Base-by-base conservation (phyloP, 306 rosid genomes). In the Mimosa bimucronata region DNA sequence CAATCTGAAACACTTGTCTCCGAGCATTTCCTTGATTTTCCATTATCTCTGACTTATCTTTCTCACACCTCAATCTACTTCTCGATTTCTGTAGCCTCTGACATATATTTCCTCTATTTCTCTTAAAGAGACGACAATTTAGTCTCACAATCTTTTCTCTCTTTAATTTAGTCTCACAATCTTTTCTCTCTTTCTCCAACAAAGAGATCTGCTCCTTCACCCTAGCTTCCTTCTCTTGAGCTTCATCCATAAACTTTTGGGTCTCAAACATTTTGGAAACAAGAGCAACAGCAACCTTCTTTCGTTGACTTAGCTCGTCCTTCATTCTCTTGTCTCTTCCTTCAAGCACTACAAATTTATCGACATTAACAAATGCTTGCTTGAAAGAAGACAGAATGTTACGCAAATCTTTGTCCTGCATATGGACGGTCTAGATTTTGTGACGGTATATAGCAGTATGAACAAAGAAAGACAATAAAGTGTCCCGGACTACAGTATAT, bases 371-470 rank as follows among this genome's bases (percentile, higher is more conserved):
- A 46, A 66, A 69, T 21, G 78, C 78, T 68, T 81, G 71, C 50
- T 61, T 81, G 78, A 78, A 85, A 38, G 85, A 81, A 64, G 16
- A 40, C 40, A 81, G 30, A 52, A 85, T 77, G 60, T 25, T 66
- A 13, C 74, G 71, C 1, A 81, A 46, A 16, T 81, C 75, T 66
- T 37, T 7, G 38, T 66, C n/a, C n/a, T n/a, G n/a, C n/a, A n/a
- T n/a, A n/a, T n/a, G n/a, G n/a, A n/a, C n/a, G n/a, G 80, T 67
- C 48, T 1, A 16, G 74, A 66, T 37, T 66, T 60, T 46, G 77
- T 60, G n/a, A n/a, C n/a, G n/a, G n/a, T n/a, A n/a, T n/a, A n/a
- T n/a, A n/a, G n/a, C n/a, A n/a, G n/a, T n/a, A n/a, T n/a, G n/a
- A n/a, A n/a, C n/a, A n/a, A n/a, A n/a, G n/a, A n/a, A n/a, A n/a